These are phyloP conservation scores for Beta corolliflora DNA, from an alignment of 179 eudicot species.

Conservation along the genomic window DNA sequence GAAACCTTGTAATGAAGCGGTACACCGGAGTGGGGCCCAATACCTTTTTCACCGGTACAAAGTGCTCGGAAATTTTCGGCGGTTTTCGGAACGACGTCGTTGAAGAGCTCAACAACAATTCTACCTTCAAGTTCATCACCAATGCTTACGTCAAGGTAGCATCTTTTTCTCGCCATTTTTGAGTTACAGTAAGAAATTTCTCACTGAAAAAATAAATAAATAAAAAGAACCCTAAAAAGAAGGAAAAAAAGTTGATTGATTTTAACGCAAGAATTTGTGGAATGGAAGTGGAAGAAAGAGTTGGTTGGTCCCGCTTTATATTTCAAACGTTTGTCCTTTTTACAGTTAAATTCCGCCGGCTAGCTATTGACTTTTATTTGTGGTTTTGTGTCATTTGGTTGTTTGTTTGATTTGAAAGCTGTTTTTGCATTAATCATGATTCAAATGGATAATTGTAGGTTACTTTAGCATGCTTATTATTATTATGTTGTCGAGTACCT, in stretches of 20 bases:
- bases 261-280: no score
- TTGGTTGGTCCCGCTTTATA: slow-evolving; percentile 27
- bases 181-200: neutral
- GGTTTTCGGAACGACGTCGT: slow-evolving; percentile 74
- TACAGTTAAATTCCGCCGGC: neutral
- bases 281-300: neutral
- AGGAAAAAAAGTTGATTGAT: neutral
- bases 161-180: slow-evolving; percentile 24
- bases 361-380: no score
- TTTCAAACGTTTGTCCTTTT: neutral
- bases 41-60: slow-evolving; percentile 78
- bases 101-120: slow-evolving; percentile 59
- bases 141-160: slow-evolving; percentile 64
- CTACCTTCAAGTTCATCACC: slow-evolving; percentile 75
- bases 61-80: slow-evolving; percentile 80
- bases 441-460: no score
- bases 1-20: slow-evolving; percentile 75
- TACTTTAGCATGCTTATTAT: no score
- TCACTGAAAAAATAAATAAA: neutral
- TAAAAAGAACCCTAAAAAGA: neutral
- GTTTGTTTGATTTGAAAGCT: no score
- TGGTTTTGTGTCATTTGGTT: no score
- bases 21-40: slow-evolving; percentile 50
- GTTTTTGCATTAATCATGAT: no score
- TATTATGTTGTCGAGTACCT: no score